These are phyloP conservation scores for Ophiorrhiza pumila DNA, from an alignment of 257 asterid genomes.

Conservation along the genomic window DNA sequence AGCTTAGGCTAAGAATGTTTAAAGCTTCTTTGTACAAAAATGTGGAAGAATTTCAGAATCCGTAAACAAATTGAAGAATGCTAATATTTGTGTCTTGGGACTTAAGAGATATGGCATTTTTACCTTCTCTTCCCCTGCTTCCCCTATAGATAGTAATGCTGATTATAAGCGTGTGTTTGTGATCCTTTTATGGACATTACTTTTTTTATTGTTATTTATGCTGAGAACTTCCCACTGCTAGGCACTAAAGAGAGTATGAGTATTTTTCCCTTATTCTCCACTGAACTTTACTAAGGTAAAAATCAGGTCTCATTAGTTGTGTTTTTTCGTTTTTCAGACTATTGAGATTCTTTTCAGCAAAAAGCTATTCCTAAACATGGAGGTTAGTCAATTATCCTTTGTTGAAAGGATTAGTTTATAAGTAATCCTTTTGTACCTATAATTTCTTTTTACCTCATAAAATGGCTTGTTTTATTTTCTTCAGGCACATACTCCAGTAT, in stretches of 20 bases:
- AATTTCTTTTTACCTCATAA: neutral
- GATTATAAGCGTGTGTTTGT: neutral
- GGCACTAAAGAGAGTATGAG: neutral
- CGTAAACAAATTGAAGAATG: neutral
- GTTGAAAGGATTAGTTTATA: neutral
- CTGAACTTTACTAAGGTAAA: neutral
- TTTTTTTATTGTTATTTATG: neutral
- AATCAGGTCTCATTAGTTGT: neutral
- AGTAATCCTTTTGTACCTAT: neutral
- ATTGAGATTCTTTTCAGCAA: slow-evolving; percentile 88
- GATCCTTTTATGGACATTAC: neutral
- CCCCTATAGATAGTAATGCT: neutral
- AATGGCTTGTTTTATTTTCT: slow-evolving; percentile 9
- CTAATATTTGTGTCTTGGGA: neutral
- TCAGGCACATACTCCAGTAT: slow-evolving; percentile 63
- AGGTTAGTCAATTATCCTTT: slow-evolving; percentile 57
- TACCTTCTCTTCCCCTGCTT: too few relatives aligned
- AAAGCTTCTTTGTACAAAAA: neutral
- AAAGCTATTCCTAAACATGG: slow-evolving; percentile 65
- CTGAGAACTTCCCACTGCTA: neutral
- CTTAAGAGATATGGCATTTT: neutral
- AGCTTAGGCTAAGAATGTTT: neutral
- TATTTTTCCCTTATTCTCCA: neutral
- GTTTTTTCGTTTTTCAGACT: slow-evolving; percentile 56
- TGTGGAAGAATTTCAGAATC: neutral